Percentiles rank a stretch among this genome's conserved stretches.
Conservation (phyloP, 2,329 filamentous ascomycete genomes). For the Tolypocladium sp. region DNA sequence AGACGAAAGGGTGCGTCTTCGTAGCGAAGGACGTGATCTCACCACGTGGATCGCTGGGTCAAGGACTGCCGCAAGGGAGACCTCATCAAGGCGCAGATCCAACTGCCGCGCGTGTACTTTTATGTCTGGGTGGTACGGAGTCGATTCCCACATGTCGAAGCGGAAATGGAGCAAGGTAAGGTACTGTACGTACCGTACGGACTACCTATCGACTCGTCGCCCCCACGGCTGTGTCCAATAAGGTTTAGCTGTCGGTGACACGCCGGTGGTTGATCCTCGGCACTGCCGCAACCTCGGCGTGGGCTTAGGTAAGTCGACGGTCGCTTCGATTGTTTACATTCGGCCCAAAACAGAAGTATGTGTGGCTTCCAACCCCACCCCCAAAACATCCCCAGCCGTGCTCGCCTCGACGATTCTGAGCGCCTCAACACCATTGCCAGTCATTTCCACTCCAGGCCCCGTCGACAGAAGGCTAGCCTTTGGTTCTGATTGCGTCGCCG, state of each 20-base stretch:
- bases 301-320: background rate
- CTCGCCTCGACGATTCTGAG: background rate
- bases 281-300: background rate
- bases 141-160: background rate
- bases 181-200: no score
- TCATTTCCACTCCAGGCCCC: background rate
- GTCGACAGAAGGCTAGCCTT: background rate
- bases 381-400: background rate
- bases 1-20: background rate
- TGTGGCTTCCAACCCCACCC: background rate
- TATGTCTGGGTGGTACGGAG: background rate
- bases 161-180: background rate
- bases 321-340: conserved; percentile 13
- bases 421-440: background rate
- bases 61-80: background rate
- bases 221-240: background rate
- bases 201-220: background rate
- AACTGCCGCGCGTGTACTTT: background rate
- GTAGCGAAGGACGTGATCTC: background rate
- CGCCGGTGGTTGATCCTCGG: background rate
- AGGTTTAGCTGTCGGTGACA: background rate
- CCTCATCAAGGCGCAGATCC: background rate
- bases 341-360: conserved; percentile 11
- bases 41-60: background rate
- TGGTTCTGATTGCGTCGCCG: background rate